Evolutionary conservation across 441 rosid genomes (phyloP), one percentile per base, ranked within the genome.

Genomic region (Gossypium gossypioides): DNA sequence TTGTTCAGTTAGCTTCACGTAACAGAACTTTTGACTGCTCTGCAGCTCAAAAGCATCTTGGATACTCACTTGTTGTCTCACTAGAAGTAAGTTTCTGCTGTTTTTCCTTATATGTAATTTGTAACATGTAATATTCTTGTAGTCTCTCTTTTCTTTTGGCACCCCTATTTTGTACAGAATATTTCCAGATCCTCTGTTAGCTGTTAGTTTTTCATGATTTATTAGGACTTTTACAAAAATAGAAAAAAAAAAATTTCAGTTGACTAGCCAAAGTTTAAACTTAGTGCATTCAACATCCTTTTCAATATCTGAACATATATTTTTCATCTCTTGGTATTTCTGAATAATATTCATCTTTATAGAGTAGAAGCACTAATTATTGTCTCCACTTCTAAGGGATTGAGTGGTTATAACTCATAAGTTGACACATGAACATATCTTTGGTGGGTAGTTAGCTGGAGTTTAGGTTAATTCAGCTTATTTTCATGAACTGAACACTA

Each of bases 1-100:
- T 84, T 76, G 73, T 86, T 77, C 84, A 82, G 61, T 48, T 89
- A 80, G 91, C 97, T 81, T 81, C 91, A 42, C 78, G 84, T 69
- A 85, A 86, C 32, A 88, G 97, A 81, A 90, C 97, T 77, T 90
- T 92, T 76, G 87, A 87, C 80, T 87, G 96, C 86, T 80, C 76
- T 78, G 93, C 91, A 57, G 97, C 97, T 69, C 84, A 72, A 73
- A 86, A 83, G 78, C 85, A 84, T 81, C 79, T 90, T 68, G 96
- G 89, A 62, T 94, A 92, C 80, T 76, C 84, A 29, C 96, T 96
- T 22, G 71, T 83, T 75, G 81, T 89, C 69, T 75, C 96, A 71
- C 82, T 85, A 68, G 85, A 84, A 73, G 99, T 94, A 83, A 82
- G 94, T 78, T 68, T 22, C 48, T 52, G 15, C 15, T 63, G 22